Evolutionary conservation across 768 basidiomycete species (phyloP).

Genomic region (Amanita polypyramis): DNA sequence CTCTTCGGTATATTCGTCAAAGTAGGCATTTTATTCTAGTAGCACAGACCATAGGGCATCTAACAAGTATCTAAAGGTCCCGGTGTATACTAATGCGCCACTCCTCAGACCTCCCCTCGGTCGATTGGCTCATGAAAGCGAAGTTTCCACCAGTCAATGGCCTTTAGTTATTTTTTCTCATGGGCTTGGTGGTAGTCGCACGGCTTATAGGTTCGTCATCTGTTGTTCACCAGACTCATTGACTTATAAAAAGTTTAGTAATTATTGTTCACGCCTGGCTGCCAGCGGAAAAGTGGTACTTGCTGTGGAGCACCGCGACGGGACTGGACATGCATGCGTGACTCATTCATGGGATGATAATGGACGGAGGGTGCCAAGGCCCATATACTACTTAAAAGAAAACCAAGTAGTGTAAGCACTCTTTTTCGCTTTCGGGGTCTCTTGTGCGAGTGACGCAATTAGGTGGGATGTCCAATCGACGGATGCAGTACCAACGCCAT

Average conservation of each 20-base stretch:
- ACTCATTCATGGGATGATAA: slow-evolving; percentile 22
- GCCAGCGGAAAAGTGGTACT: slow-evolving; percentile 74
- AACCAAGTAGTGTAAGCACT: slow-evolving; percentile 41
- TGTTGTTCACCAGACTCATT: not conserved
- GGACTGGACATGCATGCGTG: slow-evolving; percentile 48
- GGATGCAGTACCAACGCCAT: slow-evolving; percentile 17
- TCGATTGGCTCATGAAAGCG: slow-evolving; percentile 7
- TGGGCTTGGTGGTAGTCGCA: slow-evolving; percentile 67
- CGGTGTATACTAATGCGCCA: slow-evolving; percentile 45
- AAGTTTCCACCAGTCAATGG: slow-evolving; percentile 32
- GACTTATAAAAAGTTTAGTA: slow-evolving; percentile 25
- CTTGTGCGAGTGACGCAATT: not conserved
- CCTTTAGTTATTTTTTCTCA: slow-evolving; percentile 81
- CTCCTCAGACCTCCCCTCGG: slow-evolving; percentile 29
- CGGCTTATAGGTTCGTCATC: slow-evolving; percentile 46
- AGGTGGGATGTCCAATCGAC: slow-evolving; percentile 21
- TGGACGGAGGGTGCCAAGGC: slow-evolving; percentile 17
- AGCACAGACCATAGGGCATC: not conserved
- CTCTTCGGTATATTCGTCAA: slow-evolving; percentile 39
- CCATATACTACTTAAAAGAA: slow-evolving; percentile 43
- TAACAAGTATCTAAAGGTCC: slow-evolving; percentile 29
- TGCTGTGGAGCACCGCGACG: slow-evolving; percentile 78
- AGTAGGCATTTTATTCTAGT: slow-evolving; percentile 17
- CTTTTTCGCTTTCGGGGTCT: not conserved
- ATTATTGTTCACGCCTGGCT: slow-evolving; percentile 64